Base-by-base conservation (phyloP, 1,284 basidiomycete genomes). In the Coniophora puteana region DNA sequence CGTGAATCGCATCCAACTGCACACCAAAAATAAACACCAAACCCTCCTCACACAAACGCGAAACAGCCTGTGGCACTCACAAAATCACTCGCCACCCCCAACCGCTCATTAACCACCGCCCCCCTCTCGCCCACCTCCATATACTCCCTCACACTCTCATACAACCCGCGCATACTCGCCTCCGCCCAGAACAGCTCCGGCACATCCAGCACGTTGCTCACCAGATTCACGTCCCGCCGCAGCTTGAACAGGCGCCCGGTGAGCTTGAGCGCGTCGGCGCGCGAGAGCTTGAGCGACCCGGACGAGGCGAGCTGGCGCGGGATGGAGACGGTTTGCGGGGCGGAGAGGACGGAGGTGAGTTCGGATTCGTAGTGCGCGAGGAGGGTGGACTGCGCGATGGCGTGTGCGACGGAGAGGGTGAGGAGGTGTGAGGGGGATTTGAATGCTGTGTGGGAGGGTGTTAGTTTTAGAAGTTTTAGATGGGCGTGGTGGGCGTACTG, bases 141-240 rank as follows among this genome's bases (percentile, higher is more conserved):
- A 58, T 98, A 98, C 52, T 94, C 93, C 47, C 93, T 71, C 36
- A 95, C 93, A 1, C 93, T 93, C 56, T 94, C 90, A 61, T 97
- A 97, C 24, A 97, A 63, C 35, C 84, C 87, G 56, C 89, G 87
- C 54, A 96, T 66, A 49, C 84, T 91, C 10, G 93, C 93, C 59
- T 96, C 93, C 40, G 82, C 86, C 94, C 93, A 97, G 63, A 98
- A 98, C 35, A 97, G 66, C 57, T 95, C 93, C 0, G 93, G 93
- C 4, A 93, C 89, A 58, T 97, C 92, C 1, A 97, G 72, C 17
- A 98, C 91, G 54, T 95, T 95, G 22, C 86, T 88, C 7, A 93
- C 91, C 5, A 98, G 69, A 55, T 95, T 96, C 18, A 97, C 85
- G 52, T 96, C 93, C 43, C 91, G 80, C 3, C 93, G 74, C 22